Evolutionary conservation across 768 basidiomycete species (phyloP).

Genomic region (Royoungia palumana): DNA sequence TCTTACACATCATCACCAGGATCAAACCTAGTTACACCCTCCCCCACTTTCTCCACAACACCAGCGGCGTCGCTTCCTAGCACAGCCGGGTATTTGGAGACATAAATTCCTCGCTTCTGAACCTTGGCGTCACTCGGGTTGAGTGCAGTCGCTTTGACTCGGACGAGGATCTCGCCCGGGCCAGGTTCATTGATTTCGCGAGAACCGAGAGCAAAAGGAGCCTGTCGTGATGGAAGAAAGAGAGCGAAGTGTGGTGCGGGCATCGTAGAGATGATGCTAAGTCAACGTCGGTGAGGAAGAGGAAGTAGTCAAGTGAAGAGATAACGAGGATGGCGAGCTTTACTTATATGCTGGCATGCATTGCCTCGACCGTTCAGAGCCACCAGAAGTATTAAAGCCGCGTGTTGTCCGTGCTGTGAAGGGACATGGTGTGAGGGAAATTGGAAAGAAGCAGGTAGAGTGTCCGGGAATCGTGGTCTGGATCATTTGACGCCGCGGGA

Average conservation of each 20-base stretch:
- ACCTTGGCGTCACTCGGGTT: conserved; percentile 57
- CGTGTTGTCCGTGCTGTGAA: conserved; percentile 34
- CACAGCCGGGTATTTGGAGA: conserved; percentile 43
- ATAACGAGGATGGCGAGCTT: conserved; percentile 18
- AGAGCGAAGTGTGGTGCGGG: conserved; percentile 28
- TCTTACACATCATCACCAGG: conserved; percentile 53
- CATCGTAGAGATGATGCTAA: conserved; percentile 17
- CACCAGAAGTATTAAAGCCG: conserved; percentile 31
- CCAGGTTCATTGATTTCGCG: conserved; percentile 41
- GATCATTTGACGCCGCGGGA: conserved; percentile 31
- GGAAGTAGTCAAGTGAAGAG: conserved; percentile 14
- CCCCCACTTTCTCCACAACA: conserved; percentile 48
- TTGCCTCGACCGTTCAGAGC: conserved; percentile 28
- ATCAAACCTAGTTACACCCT: conserved; percentile 47
- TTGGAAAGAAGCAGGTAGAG: conserved; percentile 19
- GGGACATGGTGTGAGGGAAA: conserved; percentile 22
- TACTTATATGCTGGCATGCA: conserved; percentile 31
- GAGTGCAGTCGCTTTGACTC: conserved; percentile 44
- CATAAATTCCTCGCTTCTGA: conserved; percentile 37
- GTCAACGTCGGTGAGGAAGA: conserved; percentile 9
- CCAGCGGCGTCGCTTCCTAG: conserved; percentile 52
- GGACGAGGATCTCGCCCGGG: conserved; percentile 47
- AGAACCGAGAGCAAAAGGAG: conserved; percentile 33
- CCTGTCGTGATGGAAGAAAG: conserved; percentile 31
- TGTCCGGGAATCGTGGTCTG: conserved; percentile 32